These are phyloP conservation scores for Leucosporidium creatinivorum DNA, from an alignment of 768 basidiomycete genomes.

Conservation along the genomic window DNA sequence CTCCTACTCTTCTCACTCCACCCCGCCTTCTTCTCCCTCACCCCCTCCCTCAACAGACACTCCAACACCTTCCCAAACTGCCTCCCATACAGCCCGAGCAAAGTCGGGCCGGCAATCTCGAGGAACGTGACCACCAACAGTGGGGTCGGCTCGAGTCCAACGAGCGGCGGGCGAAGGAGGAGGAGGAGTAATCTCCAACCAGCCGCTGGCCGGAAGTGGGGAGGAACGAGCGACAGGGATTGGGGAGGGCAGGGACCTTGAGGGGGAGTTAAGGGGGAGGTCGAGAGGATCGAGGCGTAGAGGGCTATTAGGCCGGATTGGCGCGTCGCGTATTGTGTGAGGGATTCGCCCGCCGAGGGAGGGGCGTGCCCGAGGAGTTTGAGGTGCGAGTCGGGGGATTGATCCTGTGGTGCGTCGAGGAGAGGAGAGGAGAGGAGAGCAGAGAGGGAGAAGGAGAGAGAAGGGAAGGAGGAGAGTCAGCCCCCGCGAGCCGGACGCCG, in stretches of 20 bases:
- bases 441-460: background rate
- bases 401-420: slow-evolving; percentile 36
- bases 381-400: slow-evolving; percentile 43
- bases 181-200: slow-evolving; percentile 33
- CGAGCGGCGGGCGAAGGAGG: slow-evolving; percentile 27
- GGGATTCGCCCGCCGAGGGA: slow-evolving; percentile 11
- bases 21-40: slow-evolving; percentile 26
- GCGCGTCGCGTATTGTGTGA: slow-evolving; percentile 23
- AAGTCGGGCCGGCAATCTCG: slow-evolving; percentile 15
- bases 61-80: slow-evolving; percentile 32
- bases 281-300: slow-evolving; percentile 22
- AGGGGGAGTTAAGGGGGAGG: slow-evolving; percentile 21
- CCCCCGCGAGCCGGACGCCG: no score
- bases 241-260: slow-evolving; percentile 10
- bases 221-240: slow-evolving; percentile 19
- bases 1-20: slow-evolving; percentile 29
- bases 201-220: slow-evolving; percentile 34
- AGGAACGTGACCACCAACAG: slow-evolving; percentile 31
- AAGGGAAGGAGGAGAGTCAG: background rate
- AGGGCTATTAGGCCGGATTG: slow-evolving; percentile 25
- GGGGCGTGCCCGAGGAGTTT: slow-evolving; percentile 42
- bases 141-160: slow-evolving; percentile 31
- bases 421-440: background rate
- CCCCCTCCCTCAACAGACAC: slow-evolving; percentile 28
- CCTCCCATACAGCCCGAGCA: slow-evolving; percentile 24